Evolutionary conservation across 73 alveolate species (phyloP).

Genomic region (Uronychia binucleata): DNA sequence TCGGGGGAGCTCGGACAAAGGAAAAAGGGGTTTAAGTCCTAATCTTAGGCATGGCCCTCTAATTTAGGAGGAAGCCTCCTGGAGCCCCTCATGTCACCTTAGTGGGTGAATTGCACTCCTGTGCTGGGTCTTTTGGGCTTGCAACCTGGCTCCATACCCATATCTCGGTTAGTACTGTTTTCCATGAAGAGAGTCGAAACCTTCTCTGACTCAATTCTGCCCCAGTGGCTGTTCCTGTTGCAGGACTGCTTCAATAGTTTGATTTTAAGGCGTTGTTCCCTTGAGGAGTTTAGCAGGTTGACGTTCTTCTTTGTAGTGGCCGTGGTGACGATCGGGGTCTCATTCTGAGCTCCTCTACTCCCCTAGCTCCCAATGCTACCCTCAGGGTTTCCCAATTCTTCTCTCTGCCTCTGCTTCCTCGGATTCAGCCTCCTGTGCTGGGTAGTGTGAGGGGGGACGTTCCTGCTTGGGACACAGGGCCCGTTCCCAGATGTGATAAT

Average conservation of each 20-base stretch:
- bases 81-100: neutral
- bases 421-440: too few relatives aligned
- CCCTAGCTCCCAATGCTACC: too few relatives aligned
- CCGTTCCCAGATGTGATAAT: neutral
- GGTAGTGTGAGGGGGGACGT: too few relatives aligned
- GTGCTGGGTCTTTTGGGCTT: neutral
- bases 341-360: too few relatives aligned
- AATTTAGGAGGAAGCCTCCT: neutral
- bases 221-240: neutral
- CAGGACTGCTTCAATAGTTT: neutral
- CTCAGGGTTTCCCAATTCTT: too few relatives aligned
- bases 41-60: neutral
- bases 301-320: too few relatives aligned
- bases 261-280: neutral
- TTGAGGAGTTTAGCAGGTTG: neutral
- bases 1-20: neutral
- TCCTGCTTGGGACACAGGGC: too few relatives aligned
- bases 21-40: neutral
- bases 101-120: neutral
- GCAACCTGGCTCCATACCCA: neutral
- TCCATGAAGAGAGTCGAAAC: neutral
- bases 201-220: neutral
- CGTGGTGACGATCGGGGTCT: too few relatives aligned
- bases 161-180: neutral
- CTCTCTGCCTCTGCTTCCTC: too few relatives aligned